Evolutionary conservation across 2,329 filamentous ascomycete genomes (phyloP), one percentile per base, ranked within the genome.

Genomic region (Aspergillus sp.): DNA sequence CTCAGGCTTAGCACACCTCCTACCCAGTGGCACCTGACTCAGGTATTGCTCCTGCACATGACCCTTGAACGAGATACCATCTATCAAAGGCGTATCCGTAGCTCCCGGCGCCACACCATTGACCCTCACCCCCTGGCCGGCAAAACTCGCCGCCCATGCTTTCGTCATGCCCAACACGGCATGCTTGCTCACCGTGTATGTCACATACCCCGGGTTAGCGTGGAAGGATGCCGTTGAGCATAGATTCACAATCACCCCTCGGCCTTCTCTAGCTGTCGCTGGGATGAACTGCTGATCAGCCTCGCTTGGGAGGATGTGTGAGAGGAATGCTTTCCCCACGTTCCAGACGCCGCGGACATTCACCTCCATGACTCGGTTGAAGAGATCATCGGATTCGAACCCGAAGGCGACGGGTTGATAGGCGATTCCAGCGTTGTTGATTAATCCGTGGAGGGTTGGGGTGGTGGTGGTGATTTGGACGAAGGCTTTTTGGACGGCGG

Each of bases 131-230:
- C 49, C 49, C 1, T n/a, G 36, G 10, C 3, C 19, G 8, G 36
- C 38, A n/a, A 25, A 54, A 8, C 17, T 21, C 19, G 13, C 8
- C 7, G 51, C 51, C 51, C 51, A 54, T 21, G 51, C 19, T 30
- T 21, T 54, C 17, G 51, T 42, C 32, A 54, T 25, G 5, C 51
- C 51, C 7, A 54, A 13, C 32, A 54, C 51, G n/a, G 51, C 51
- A 41, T 54, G 38, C 17, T 54, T 54, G 25, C 51, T 54, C 10
- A 32, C 38, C 11, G 51, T 21, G 13, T 41, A 54, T 21, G 51
- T 3, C 17, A 27, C 36, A 8, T 23, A 25, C 11, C 49, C 30
- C 5, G 13, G 3, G 10, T 17, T 15, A 7, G 17, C n/a, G 5
- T 19, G 36, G 7, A 52, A 8, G 0, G 49, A 19, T 23, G 49